A percentile compares a stretch with the other conserved stretches of the same genome.
Conservation (phyloP, 345 rosid species). For the Isatis tinctoria region DNA sequence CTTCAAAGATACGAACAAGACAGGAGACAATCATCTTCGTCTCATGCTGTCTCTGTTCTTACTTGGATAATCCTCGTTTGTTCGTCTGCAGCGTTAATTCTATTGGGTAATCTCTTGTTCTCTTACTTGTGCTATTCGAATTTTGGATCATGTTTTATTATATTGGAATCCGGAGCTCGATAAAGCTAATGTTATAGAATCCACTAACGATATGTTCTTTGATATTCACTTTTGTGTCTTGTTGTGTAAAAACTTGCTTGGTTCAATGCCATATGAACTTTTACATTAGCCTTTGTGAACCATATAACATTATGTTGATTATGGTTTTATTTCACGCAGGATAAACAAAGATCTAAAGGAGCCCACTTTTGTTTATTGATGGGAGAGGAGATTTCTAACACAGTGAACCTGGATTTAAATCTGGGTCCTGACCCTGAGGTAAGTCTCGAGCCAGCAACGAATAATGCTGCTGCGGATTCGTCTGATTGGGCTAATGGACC, state of each 20-base stretch:
- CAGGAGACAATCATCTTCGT: not conserved
- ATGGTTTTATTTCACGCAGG: slow-evolving; percentile 16
- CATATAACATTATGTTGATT: not conserved
- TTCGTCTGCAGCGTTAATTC: not conserved
- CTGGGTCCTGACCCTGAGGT: slow-evolving; percentile 72
- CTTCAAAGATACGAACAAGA: not conserved
- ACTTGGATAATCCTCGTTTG: not conserved
- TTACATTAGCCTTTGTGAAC: not conserved
- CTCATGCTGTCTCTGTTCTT: not conserved
- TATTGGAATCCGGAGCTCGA: not conserved
- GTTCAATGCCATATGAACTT: not conserved
- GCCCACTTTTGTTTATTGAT: slow-evolving; percentile 22
- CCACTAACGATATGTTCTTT: not conserved
- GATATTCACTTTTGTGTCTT: not conserved
- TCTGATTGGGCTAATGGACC: slow-evolving; percentile 45
- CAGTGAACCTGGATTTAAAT: slow-evolving; percentile 92
- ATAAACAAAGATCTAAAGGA: not conserved
- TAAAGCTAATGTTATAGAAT: not conserved
- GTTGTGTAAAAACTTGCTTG: not conserved
- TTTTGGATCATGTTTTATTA: not conserved
- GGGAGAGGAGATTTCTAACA: slow-evolving; percentile 60
- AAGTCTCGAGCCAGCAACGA: slow-evolving; percentile 24
- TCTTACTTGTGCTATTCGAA: not conserved
- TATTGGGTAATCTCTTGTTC: not conserved
- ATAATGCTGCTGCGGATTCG: not conserved